phyloP scores from a whole-genome alignment of 768 basidiomycete genomes.

The Phaeotremella skinneri region DNA sequence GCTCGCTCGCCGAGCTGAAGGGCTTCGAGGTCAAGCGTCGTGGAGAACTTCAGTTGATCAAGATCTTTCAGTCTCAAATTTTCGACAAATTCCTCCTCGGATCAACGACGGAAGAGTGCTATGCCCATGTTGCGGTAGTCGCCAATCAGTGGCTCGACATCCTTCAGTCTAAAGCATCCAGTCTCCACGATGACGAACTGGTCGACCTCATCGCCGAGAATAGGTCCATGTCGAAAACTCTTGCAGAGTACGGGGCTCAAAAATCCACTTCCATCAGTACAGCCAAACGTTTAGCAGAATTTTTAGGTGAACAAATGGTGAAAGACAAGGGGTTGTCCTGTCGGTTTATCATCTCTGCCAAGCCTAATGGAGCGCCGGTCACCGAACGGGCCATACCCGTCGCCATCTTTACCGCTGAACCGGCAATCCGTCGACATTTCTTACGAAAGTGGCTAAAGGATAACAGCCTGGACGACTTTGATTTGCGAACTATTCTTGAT shows the following conservation, averaged over 20 bases:
- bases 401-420: constrained; percentile 96
- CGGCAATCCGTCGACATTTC: constrained; percentile 80
- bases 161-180: constrained; percentile 80
- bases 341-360: constrained; percentile 97
- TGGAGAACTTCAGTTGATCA: constrained; percentile 96
- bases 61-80: constrained; percentile 97
- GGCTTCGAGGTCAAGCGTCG: constrained; percentile 98
- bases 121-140: constrained; percentile 84
- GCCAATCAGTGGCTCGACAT: constrained; percentile 98
- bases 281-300: constrained; percentile 89
- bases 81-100: constrained; percentile 97
- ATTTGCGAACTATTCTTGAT: constrained; percentile 89
- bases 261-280: constrained; percentile 99
- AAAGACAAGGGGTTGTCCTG: constrained; percentile 99
- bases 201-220: constrained; percentile 99
- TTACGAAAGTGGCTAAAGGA: constrained; percentile 97
- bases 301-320: constrained; percentile 97
- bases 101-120: constrained; percentile 89
- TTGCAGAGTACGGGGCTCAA: constrained; percentile 92
- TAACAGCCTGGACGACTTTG: constrained; percentile 78
- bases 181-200: constrained; percentile 81
- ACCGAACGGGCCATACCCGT: constrained; percentile 96
- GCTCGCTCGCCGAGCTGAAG: constrained; percentile 94
- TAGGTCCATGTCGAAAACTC: constrained; percentile 92
- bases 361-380: constrained; percentile 87